Base-by-base conservation (phyloP, 805 yeast species). In the Pichia phayaonensis region DNA sequence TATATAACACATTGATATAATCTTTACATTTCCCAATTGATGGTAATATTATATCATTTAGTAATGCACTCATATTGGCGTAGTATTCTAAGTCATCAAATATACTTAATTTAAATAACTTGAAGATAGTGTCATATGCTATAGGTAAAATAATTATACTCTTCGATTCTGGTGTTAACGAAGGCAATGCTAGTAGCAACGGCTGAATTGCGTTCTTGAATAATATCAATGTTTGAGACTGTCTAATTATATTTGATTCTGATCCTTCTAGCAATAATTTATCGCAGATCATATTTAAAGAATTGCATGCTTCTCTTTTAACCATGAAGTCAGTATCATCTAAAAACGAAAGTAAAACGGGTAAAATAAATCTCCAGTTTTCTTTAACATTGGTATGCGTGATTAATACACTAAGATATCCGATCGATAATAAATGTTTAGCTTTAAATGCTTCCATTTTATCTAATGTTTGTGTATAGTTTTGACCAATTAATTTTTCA, bases 251-350 rank as follows among this genome's bases (percentile, higher is more conserved):
- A 52, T 62, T 61, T 1, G 40, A 44, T 4, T 22, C 4, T 3
- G 20, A 4, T 18, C 22, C 20, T 21, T 26, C 40, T 3, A 21
- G 23, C 11, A 54, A 16, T 1, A 66, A 27, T 8, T 10, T 18
- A 4, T 40, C 22, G 23, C 61, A 45, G 11, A 56, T 31, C 8
- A 41, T 36, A 16, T 39, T 20, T 10, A 53, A 36, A 6, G 43
- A 40, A 4, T 46, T n/a, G 38, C 61, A 55, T 1, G 63, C 64
- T 21, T 54, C 59, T 8, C 56, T 39, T 44, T 62, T 61, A 16
- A 66, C 56, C 20, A 61, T 29, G 3, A 53, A 45, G 24, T 66
- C 63, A 3, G 67, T 41, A 23, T 64, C 66, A 47, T 66, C 70
- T 29, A 66, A 48, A 26, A 59, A 62, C 26, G 55, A 49, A 22